A percentile compares a stretch with the other conserved stretches of the same genome.
These are phyloP conservation scores for Clitopilus passeckerianus DNA, from an alignment of 768 basidiomycete species.

Conservation along the genomic window DNA sequence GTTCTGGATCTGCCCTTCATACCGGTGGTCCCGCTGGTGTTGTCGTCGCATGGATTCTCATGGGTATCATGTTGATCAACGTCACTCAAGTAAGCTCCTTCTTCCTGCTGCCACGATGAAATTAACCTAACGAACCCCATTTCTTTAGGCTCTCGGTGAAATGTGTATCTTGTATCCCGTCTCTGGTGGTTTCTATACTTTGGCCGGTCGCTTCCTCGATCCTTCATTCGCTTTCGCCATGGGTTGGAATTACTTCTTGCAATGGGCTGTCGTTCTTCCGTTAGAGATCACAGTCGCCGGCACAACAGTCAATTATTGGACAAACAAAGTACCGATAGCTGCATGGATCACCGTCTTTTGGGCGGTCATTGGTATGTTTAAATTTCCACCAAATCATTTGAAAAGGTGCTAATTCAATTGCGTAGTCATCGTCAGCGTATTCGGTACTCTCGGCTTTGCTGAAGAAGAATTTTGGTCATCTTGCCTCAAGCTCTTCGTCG, in stretches of 20 bases:
- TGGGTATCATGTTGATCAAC: constrained; percentile 44
- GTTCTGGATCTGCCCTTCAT: constrained; percentile 34
- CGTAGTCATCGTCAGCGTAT: constrained; percentile 31
- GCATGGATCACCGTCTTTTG: constrained; percentile 43
- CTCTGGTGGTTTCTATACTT: constrained; percentile 44
- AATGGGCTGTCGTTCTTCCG: constrained; percentile 41
- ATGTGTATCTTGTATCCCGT: constrained; percentile 45
- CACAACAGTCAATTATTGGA: constrained; percentile 41
- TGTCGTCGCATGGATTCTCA: constrained; percentile 39
- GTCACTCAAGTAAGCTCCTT: constrained; percentile 32
- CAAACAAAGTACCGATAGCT: constrained; percentile 30
- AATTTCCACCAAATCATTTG: background rate
- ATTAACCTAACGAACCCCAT: background rate
- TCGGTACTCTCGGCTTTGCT: constrained; percentile 42
- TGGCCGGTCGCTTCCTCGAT: constrained; percentile 40
- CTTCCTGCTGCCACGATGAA: background rate
- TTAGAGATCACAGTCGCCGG: constrained; percentile 42
- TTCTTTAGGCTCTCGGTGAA: constrained; percentile 39
- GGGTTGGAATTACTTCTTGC: constrained; percentile 46
- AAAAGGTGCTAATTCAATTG: background rate
- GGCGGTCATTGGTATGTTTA: constrained; percentile 27
- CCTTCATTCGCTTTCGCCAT: constrained; percentile 44
- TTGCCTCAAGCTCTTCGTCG: constrained; percentile 39
- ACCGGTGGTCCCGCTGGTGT: constrained; percentile 38
- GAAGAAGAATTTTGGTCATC: constrained; percentile 51